These are phyloP conservation scores for Gaeumannomyces tritici DNA, from an alignment of 2,329 filamentous ascomycete genomes.

Conservation along the genomic window DNA sequence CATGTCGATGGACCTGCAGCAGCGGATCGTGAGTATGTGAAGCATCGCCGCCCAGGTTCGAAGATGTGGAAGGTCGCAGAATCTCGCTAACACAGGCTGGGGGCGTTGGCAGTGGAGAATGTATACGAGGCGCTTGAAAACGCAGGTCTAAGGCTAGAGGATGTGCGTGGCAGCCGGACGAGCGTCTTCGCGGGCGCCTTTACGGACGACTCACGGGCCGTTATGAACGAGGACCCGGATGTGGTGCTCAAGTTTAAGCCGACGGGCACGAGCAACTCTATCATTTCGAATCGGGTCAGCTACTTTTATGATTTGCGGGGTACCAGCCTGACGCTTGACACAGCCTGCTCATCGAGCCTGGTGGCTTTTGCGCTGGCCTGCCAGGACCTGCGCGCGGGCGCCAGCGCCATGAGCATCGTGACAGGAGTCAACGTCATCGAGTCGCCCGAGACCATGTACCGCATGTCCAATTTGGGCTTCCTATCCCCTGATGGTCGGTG, in stretches of 20 bases:
- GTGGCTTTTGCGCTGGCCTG: constrained; percentile 17
- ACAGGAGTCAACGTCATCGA: constrained; percentile 20
- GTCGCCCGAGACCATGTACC: constrained; percentile 5
- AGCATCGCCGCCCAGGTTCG: constrained; percentile 18
- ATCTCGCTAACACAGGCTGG: constrained; percentile 8
- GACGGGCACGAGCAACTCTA: constrained; percentile 12
- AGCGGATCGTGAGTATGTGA: constrained; percentile 8
- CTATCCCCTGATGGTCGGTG: constrained; percentile 14
- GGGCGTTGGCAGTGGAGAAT: constrained; percentile 9
- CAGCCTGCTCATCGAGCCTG: constrained; percentile 9
- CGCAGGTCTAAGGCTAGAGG: constrained; percentile 19
- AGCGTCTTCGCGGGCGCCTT: constrained; percentile 20
- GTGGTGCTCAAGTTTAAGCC: constrained; percentile 11
- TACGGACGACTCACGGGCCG: constrained; percentile 6
- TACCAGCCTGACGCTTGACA: constrained; percentile 8
- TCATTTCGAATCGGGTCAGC: constrained; percentile 10
- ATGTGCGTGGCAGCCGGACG: constrained; percentile 17
- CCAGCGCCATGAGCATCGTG: constrained; percentile 16
- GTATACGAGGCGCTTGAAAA: constrained; percentile 44
- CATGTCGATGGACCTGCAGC: constrained; percentile 22
- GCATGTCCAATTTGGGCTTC: constrained; percentile 5
- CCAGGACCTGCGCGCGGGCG: constrained; percentile 15
- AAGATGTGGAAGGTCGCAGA: constrained; percentile 12
- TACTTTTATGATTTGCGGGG: constrained; percentile 12
- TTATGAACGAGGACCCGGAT: constrained; percentile 9